Percentiles rank a stretch among this genome's conserved stretches.
phyloP scores from a whole-genome alignment of 2,329 filamentous ascomycete genomes.

The Rugonectria rugulosa region DNA sequence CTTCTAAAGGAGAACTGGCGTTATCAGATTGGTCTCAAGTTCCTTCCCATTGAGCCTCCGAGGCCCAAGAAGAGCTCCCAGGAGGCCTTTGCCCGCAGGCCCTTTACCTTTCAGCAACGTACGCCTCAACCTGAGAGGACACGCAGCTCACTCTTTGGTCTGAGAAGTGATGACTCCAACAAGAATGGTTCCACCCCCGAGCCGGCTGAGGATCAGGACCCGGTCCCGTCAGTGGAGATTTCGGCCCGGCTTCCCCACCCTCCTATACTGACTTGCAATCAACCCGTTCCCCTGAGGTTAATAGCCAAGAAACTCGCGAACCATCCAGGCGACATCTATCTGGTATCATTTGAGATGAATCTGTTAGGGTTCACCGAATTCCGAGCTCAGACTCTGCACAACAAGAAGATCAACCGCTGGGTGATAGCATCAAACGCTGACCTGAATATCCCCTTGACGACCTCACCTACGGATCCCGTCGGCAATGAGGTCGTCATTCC shows the following conservation, averaged over 20 bases:
- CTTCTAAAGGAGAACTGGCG: slow-evolving; percentile 92
- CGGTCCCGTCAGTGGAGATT: slow-evolving; percentile 75
- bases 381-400: slow-evolving; percentile 76
- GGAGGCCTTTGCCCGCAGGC: slow-evolving; percentile 84
- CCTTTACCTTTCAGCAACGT: slow-evolving; percentile 63
- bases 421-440: slow-evolving; percentile 76
- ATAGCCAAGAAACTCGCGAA: slow-evolving; percentile 79
- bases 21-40: slow-evolving; percentile 74
- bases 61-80: slow-evolving; percentile 71
- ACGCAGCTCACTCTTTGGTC: slow-evolving; percentile 68
- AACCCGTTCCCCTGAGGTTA: slow-evolving; percentile 81
- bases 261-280: slow-evolving; percentile 87
- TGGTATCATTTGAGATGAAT: slow-evolving; percentile 82
- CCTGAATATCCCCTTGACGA: slow-evolving; percentile 74
- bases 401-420: slow-evolving; percentile 77
- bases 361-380: slow-evolving; percentile 83
- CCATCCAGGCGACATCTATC: slow-evolving; percentile 72
- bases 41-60: slow-evolving; percentile 92
- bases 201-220: slow-evolving; percentile 40
- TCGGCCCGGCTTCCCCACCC: slow-evolving; percentile 85
- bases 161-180: slow-evolving; percentile 39
- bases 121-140: slow-evolving; percentile 51
- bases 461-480: slow-evolving; percentile 59
- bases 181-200: slow-evolving; percentile 32
- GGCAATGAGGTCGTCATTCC: slow-evolving; percentile 76